Conservation (phyloP, 163 green algal species). For the Scenedesmus sp. region DNA sequence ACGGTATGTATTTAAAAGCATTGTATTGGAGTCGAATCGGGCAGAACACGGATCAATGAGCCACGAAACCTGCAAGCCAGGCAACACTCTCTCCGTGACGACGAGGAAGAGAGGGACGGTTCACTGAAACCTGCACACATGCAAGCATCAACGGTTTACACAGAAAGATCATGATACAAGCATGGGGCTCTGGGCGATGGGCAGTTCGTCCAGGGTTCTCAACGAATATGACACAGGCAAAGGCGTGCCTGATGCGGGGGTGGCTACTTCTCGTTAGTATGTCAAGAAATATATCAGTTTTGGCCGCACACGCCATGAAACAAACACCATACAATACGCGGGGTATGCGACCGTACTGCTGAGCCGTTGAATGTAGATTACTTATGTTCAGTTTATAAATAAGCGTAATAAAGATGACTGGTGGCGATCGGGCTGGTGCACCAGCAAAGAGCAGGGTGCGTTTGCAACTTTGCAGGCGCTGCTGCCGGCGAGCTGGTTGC, state of each 20-base stretch:
- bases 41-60: not conserved
- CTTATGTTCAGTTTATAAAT: not conserved
- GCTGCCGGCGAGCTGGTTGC: not conserved
- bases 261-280: no score
- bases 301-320: no score
- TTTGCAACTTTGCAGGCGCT: not conserved
- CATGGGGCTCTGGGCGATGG: not conserved
- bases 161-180: not conserved
- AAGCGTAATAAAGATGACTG: not conserved
- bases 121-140: not conserved
- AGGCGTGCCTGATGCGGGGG: not conserved
- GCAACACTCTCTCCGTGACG: not conserved
- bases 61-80: not conserved
- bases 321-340: not conserved
- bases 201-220: not conserved
- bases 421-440: not conserved
- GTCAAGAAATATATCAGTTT: no score
- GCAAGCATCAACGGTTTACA: not conserved
- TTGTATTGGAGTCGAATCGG: not conserved
- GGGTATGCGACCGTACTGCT: not conserved
- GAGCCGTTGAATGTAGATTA: not conserved
- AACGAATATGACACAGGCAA: not conserved
- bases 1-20: not conserved
- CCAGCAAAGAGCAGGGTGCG: not conserved
- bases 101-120: no score